Conservation (phyloP, 2,329 filamentous ascomycete genomes). For the Blastomyces silverae region DNA sequence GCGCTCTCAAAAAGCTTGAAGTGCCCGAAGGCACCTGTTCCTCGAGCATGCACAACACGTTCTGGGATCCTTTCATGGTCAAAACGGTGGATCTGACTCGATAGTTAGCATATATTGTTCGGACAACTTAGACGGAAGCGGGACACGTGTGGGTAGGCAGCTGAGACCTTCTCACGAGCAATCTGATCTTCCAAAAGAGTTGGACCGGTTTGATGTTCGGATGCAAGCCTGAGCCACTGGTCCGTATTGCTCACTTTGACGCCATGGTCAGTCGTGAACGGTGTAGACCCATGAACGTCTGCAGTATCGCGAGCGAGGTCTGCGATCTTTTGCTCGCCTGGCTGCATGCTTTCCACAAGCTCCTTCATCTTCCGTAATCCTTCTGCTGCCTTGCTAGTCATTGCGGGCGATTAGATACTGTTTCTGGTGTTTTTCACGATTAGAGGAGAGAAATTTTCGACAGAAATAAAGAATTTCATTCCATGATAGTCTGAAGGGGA, state of each 20-base stretch:
- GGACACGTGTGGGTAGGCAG: not conserved
- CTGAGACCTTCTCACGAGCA: slow-evolving; percentile 61
- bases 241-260: slow-evolving; percentile 67
- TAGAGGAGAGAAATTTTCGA: not conserved
- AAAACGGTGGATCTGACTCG: slow-evolving; percentile 52
- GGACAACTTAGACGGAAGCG: not conserved
- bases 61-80: slow-evolving; percentile 68
- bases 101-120: slow-evolving; percentile 1
- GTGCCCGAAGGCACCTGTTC: slow-evolving; percentile 57
- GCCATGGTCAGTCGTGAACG: slow-evolving; percentile 71
- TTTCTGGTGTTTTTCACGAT: not conserved
- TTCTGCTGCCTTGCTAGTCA: slow-evolving; percentile 27
- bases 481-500: not conserved
- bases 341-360: slow-evolving; percentile 23
- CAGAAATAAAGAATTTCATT: not conserved
- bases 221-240: slow-evolving; percentile 64
- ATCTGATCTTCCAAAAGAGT: slow-evolving; percentile 64
- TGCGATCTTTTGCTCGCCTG: slow-evolving; percentile 47
- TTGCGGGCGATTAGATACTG: slow-evolving; percentile 15
- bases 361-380: slow-evolving; percentile 31
- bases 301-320: slow-evolving; percentile 56
- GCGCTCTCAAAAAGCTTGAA: slow-evolving; percentile 61
- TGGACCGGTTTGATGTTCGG: slow-evolving; percentile 59
- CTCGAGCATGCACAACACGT: slow-evolving; percentile 61
- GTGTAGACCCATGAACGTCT: slow-evolving; percentile 51